These are phyloP conservation scores for Stygiomarasmius scandens DNA, from an alignment of 1,284 basidiomycete genomes.

Conservation along the genomic window DNA sequence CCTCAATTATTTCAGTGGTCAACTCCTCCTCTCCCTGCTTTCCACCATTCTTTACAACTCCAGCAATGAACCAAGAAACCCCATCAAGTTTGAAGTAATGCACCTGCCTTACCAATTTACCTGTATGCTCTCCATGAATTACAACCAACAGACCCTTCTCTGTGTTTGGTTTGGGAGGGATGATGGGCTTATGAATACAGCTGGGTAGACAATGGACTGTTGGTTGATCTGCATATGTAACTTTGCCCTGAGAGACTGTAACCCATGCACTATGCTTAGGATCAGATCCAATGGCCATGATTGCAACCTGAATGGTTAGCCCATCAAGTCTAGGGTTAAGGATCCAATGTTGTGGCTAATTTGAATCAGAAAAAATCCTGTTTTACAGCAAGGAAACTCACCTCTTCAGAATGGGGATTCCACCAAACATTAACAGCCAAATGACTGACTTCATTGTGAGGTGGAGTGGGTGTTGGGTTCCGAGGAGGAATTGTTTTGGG, in stretches of 20 bases:
- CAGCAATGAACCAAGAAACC: too few relatives aligned
- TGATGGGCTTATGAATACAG: not conserved
- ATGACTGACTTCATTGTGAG: too few relatives aligned
- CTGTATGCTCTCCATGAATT: constrained; percentile 4
- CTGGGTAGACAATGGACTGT: too few relatives aligned
- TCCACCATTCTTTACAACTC: too few relatives aligned
- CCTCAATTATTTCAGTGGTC: too few relatives aligned
- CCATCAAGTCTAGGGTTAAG: constrained; percentile 3
- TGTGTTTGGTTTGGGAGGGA: constrained; percentile 3
- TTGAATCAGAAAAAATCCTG: too few relatives aligned
- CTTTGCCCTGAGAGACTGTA: not conserved
- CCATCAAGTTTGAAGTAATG: constrained; percentile 1
- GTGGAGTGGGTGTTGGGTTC: too few relatives aligned
- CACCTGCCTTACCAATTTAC: constrained; percentile 2
- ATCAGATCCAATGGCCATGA: not conserved
- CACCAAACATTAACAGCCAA: too few relatives aligned
- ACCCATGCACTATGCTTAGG: not conserved
- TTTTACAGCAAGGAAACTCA: too few relatives aligned
- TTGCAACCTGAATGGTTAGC: constrained; percentile 4
- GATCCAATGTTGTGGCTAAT: constrained; percentile 2
- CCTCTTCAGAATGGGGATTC: too few relatives aligned
- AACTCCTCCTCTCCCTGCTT: too few relatives aligned
- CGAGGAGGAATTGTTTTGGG: too few relatives aligned
- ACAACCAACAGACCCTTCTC: constrained; percentile 8
- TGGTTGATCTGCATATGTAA: not conserved